A percentile compares a stretch with the other conserved stretches of the same genome.
Conservation (phyloP, 768 basidiomycete species). For the Phylloporus sp. region DNA sequence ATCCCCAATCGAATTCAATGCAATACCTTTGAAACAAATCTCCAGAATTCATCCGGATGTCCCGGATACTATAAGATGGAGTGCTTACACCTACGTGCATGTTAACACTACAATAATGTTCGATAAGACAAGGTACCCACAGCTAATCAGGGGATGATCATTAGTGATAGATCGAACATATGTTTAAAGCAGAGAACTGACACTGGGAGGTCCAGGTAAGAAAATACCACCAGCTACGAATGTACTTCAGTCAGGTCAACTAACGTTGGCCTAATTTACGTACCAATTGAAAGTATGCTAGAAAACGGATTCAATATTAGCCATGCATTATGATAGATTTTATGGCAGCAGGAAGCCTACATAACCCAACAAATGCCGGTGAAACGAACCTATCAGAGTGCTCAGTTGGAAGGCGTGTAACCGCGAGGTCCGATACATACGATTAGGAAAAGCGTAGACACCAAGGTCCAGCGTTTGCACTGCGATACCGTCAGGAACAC, state of each 20-base stretch:
- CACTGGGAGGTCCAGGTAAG: slow-evolving; percentile 3
- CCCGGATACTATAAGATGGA: background rate
- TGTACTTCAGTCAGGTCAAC: background rate
- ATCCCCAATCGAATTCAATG: background rate
- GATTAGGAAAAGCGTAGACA: slow-evolving; percentile 14
- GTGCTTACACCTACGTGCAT: slow-evolving; percentile 6
- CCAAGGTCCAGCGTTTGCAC: slow-evolving; percentile 11
- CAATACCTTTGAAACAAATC: background rate
- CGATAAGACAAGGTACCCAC: background rate
- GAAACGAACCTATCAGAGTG: slow-evolving; percentile 1
- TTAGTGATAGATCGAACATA: background rate
- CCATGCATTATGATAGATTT: too few species aligned
- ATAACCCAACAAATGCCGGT: too few species aligned
- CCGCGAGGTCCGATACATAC: background rate
- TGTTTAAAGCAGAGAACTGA: background rate
- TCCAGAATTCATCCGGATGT: too few species aligned
- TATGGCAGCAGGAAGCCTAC: background rate
- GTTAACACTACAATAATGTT: background rate
- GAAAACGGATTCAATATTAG: background rate
- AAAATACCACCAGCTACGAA: slow-evolving; percentile 3
- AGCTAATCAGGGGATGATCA: background rate
- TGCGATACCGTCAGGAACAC: background rate
- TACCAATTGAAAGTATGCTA: slow-evolving; percentile 1
- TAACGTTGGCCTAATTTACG: background rate
- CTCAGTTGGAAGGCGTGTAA: background rate